Evolutionary conservation across 1,284 basidiomycete genomes (phyloP), one percentile per base, ranked within the genome.

Genomic region (Tilletia horrida): DNA sequence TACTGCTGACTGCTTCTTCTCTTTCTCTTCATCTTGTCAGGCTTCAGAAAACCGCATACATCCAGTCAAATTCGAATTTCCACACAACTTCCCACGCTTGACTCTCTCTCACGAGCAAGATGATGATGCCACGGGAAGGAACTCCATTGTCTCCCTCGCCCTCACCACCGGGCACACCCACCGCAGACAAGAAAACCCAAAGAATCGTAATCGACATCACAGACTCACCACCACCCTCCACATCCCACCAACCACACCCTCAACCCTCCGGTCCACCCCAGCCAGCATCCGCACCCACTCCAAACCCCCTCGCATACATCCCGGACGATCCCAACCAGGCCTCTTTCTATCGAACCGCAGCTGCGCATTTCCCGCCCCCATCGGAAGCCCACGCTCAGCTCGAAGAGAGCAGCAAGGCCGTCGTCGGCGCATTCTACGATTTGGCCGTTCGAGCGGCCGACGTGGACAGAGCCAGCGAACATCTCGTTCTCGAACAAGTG

Each of bases 381-480:
- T 59, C 55, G 9, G 29, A 59, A 27, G 55, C 55, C n/a, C 73
- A 75, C 2, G 31, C 68, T 1, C 68, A 68, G 16, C 76, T 80
- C 57, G 79, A 78, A 65, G 64, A 69, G 23, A 69, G 70, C 40
- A 72, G 73, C n/a, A 71, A 73, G 3, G 70, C 69, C 35, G 76
- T 75, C 55, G 71, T 77, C 48, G 79, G 78, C 42, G 69, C 72
- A 13, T 74, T 81, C 25, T 79, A 78, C 72, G 74, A 80, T 40
- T 67, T 81, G 25, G 75, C 77, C 8, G 71, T 76, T 11, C 73
- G 74, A 65, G 75, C 75, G 23, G 77, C 76, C 27, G 77, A 80
- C 66, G 76, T 78, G 1, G 76, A 77, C 29, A 67, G 67, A 25
- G 76, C 73, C n/a, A 69, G 70, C 11, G 71, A 75, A 50, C 67